Percentiles rank a stretch among this genome's conserved stretches.
Conservation (phyloP, 306 rosid species). For the Boehmeria nivea region DNA sequence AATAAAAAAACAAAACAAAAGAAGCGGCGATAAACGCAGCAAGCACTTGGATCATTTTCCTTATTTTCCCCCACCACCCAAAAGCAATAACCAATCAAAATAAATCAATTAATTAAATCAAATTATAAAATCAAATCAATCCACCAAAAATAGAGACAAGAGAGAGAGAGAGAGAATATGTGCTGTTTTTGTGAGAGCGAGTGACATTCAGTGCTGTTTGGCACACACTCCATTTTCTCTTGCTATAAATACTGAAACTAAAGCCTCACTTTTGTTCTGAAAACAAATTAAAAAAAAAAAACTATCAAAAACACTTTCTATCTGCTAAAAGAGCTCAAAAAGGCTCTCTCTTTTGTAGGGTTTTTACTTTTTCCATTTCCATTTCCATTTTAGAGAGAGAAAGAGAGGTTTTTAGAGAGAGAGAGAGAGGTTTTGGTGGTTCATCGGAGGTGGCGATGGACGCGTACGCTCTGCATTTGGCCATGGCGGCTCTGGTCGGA, state of each 20-base stretch:
- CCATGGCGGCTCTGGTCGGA: constrained; percentile 91
- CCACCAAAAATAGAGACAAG: not conserved
- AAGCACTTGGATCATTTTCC: constrained; percentile 3
- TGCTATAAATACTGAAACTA: no score
- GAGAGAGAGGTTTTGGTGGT: constrained; percentile 1
- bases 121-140: not conserved
- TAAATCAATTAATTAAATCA: not conserved
- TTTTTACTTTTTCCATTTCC: constrained; percentile 14
- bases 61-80: not conserved
- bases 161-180: constrained; percentile 8
- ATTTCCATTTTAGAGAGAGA: not conserved
- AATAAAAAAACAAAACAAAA: no score
- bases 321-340: no score
- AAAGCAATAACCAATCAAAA: not conserved
- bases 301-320: no score
- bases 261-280: not conserved
- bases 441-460: constrained; percentile 60
- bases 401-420: not conserved
- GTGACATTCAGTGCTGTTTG: no score
- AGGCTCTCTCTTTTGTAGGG: constrained; percentile 45
- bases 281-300: not conserved
- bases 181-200: not conserved
- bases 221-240: no score
- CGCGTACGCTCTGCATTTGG: constrained; percentile 70
- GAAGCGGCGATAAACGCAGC: constrained; percentile 33